Conservation (phyloP, 106 monocot genomes). For the Ottelia alismoides region DNA sequence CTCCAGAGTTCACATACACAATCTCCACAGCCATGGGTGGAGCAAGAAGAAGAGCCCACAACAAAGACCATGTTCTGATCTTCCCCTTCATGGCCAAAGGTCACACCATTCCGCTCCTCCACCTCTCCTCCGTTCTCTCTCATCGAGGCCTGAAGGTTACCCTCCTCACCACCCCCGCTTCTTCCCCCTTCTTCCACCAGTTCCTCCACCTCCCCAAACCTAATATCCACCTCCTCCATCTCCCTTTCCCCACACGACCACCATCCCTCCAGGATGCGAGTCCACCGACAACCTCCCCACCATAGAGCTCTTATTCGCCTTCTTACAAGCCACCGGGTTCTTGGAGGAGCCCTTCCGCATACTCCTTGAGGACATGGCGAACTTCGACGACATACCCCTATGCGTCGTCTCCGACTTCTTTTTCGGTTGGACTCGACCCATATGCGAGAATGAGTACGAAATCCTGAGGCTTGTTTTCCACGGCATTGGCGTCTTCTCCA, state of each 20-base stretch:
- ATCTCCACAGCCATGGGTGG: too few species aligned
- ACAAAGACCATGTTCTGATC: slow-evolving; percentile 10
- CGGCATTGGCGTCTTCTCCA: slow-evolving; percentile 1
- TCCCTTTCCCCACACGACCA: slow-evolving; percentile 15
- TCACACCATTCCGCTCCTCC: slow-evolving; percentile 45
- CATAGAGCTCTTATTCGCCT: background rate
- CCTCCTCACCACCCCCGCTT: slow-evolving; percentile 23
- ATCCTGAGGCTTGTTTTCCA: background rate
- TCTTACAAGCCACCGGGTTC: background rate
- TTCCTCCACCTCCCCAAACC: background rate
- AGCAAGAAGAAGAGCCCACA: slow-evolving; percentile 5
- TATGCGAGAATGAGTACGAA: background rate
- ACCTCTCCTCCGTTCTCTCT: slow-evolving; percentile 25
- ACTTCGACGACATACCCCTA: background rate
- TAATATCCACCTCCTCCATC: slow-evolving; percentile 3
- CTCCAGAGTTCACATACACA: too few species aligned
- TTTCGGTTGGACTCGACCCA: background rate
- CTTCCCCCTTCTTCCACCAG: slow-evolving; percentile 15
- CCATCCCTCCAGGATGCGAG: slow-evolving; percentile 2
- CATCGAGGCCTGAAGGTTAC: slow-evolving; percentile 16
- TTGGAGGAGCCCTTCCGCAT: background rate
- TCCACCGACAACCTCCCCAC: background rate
- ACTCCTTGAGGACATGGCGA: background rate
- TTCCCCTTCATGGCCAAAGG: slow-evolving; percentile 61
- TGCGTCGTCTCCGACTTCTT: background rate